Evolutionary conservation across 306 rosid species (phyloP).

Genomic region (Spatholobus suberectus): DNA sequence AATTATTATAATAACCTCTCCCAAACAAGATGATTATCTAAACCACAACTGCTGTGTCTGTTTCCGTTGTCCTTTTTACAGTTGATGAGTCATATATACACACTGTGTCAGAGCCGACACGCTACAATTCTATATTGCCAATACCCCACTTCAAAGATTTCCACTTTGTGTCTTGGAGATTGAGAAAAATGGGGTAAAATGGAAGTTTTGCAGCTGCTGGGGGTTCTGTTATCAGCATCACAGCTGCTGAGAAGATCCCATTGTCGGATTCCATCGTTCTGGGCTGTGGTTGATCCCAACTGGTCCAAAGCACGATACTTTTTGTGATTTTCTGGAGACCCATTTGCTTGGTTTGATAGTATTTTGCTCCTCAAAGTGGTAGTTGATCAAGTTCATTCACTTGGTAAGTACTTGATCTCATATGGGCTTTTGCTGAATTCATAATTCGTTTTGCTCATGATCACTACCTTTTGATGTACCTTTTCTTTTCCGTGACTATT

Average conservation of each 20-base stretch:
- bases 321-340: slow-evolving; percentile 45
- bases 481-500: background rate
- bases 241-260: slow-evolving; percentile 51
- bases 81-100: slow-evolving; percentile 49
- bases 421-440: slow-evolving; percentile 25
- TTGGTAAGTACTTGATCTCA: slow-evolving; percentile 56
- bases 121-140: slow-evolving; percentile 40
- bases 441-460: slow-evolving; percentile 32
- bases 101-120: slow-evolving; percentile 54
- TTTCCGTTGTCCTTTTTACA: slow-evolving; percentile 51
- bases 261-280: slow-evolving; percentile 46
- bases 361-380: slow-evolving; percentile 31
- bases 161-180: slow-evolving; percentile 27
- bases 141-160: slow-evolving; percentile 47
- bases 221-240: slow-evolving; percentile 23
- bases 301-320: slow-evolving; percentile 33
- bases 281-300: slow-evolving; percentile 50
- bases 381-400: slow-evolving; percentile 42
- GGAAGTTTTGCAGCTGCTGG: slow-evolving; percentile 49
- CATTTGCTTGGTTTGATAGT: slow-evolving; percentile 46
- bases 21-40: slow-evolving; percentile 15
- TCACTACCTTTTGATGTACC: slow-evolving; percentile 43
- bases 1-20: slow-evolving; percentile 21
- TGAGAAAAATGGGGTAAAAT: slow-evolving; percentile 60
- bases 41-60: slow-evolving; percentile 27